These are phyloP conservation scores for Rhizopogon vinicolor DNA, from an alignment of 768 basidiomycete genomes.

Conservation along the genomic window DNA sequence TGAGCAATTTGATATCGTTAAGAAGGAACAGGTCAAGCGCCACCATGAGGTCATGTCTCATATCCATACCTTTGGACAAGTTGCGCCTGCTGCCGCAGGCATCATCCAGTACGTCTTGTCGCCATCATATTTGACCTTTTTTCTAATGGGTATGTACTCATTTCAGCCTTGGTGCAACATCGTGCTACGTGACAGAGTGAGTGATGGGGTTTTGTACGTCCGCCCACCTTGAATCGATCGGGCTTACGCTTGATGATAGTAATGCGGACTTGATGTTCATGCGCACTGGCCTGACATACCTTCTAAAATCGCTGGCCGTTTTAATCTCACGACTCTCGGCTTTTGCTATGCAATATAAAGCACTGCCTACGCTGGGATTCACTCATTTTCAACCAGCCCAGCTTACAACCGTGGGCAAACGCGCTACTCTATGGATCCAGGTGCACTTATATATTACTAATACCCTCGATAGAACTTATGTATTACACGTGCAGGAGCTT, in stretches of 20 bases:
- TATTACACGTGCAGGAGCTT: slow-evolving; percentile 56
- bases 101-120: slow-evolving; percentile 77
- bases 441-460: slow-evolving; percentile 25
- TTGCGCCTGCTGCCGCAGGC: slow-evolving; percentile 91
- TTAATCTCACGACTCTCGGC: slow-evolving; percentile 83
- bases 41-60: slow-evolving; percentile 99
- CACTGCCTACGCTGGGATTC: slow-evolving; percentile 92
- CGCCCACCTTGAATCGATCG: background rate
- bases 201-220: slow-evolving; percentile 20
- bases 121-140: slow-evolving; percentile 3
- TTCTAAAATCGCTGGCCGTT: slow-evolving; percentile 83
- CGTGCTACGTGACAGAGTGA: slow-evolving; percentile 98
- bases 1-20: slow-evolving; percentile 88
- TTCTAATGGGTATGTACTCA: slow-evolving; percentile 8
- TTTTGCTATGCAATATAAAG: slow-evolving; percentile 83
- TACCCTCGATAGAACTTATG: background rate
- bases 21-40: slow-evolving; percentile 92
- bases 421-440: slow-evolving; percentile 96
- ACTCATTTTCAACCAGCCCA: slow-evolving; percentile 99
- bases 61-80: slow-evolving; percentile 93
- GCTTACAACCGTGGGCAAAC: slow-evolving; percentile 96
- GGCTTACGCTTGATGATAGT: slow-evolving; percentile 35
- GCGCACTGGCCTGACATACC: slow-evolving; percentile 76
- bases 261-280: slow-evolving; percentile 99
- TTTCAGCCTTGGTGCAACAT: slow-evolving; percentile 86